These are phyloP conservation scores for Monilinia aucupariae DNA, from an alignment of 2,329 filamentous ascomycete genomes.

Conservation along the genomic window DNA sequence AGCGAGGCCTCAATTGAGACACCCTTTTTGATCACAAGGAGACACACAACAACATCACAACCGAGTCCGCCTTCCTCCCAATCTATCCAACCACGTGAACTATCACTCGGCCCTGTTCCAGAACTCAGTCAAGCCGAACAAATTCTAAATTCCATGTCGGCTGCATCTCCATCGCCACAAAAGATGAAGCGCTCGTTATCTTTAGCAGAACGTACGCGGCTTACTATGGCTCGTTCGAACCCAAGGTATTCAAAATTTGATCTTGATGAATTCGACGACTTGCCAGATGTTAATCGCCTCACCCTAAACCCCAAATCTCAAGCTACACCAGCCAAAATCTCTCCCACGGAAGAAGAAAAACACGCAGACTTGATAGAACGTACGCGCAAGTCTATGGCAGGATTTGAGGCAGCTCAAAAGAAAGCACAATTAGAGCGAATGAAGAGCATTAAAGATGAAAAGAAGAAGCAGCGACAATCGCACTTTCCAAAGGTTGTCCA, in stretches of 20 bases:
- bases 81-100: background rate
- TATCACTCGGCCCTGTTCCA: conserved; percentile 8
- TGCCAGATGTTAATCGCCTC: conserved; percentile 29
- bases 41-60: conserved; percentile 2
- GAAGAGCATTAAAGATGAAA: conserved; percentile 41
- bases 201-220: conserved; percentile 71
- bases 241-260: conserved; percentile 27
- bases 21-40: background rate
- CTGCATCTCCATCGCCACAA: conserved; percentile 51
- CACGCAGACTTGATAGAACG: conserved; percentile 44
- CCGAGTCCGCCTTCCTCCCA: conserved; percentile 14
- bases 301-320: conserved; percentile 26
- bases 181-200: conserved; percentile 55
- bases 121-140: conserved; percentile 46
- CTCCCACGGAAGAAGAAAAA: conserved; percentile 20
- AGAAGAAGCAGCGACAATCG: conserved; percentile 42
- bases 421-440: conserved; percentile 55
- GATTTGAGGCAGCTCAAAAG: conserved; percentile 55
- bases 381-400: conserved; percentile 57
- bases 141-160: conserved; percentile 51
- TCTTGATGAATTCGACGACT: conserved; percentile 32
- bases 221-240: conserved; percentile 66
- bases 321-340: conserved; percentile 18
- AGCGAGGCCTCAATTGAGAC: background rate
- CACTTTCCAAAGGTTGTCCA: conserved; percentile 41